Conservation (phyloP, 2,329 filamentous ascomycete genomes). For the Trichophyton equinum region DNA sequence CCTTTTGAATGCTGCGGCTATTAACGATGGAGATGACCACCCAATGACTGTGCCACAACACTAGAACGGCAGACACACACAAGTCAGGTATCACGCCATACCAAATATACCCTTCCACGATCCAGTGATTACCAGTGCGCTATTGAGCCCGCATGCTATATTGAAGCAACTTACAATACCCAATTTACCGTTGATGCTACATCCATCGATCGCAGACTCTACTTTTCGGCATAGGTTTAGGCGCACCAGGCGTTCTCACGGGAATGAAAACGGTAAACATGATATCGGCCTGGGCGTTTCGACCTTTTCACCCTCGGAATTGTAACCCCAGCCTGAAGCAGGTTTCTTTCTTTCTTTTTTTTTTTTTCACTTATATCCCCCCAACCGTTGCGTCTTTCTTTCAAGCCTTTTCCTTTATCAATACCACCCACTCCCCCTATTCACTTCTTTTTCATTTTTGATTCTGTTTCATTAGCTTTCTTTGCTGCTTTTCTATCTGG, state of each 20-base stretch:
- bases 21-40: conserved; percentile 30
- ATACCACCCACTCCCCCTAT: too few species aligned
- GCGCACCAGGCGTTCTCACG: not conserved
- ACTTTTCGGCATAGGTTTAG: not conserved
- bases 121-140: not conserved
- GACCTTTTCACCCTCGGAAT: not conserved
- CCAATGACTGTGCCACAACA: conserved; percentile 10
- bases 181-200: not conserved
- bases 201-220: not conserved
- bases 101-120: not conserved
- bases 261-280: not conserved
- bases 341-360: not conserved
- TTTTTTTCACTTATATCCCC: not conserved
- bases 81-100: not conserved
- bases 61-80: not conserved
- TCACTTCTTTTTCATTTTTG: not conserved
- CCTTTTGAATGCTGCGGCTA: conserved; percentile 31
- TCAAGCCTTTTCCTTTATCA: not conserved
- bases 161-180: not conserved
- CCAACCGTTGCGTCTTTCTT: not conserved
- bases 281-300: not conserved
- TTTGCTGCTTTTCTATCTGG: not conserved
- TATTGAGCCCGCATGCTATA: not conserved
- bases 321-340: not conserved
- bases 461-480: conserved; percentile 1